Conservation (phyloP, 805 yeast genomes). For the Hagleromyces aurorensis region DNA sequence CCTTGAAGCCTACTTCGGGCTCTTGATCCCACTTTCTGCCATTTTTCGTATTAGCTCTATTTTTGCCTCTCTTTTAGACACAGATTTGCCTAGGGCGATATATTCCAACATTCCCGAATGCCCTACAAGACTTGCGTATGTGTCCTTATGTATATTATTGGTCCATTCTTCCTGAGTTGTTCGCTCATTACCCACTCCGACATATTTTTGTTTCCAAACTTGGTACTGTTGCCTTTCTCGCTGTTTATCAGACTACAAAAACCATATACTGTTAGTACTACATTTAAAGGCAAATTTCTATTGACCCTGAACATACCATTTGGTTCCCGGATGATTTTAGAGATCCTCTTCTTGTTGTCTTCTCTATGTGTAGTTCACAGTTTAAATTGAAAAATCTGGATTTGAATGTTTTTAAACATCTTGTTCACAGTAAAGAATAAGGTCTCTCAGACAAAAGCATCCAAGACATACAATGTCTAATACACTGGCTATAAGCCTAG, state of each 20-base stretch:
- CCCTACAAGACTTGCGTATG: constrained; percentile 22
- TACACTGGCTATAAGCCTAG: constrained; percentile 14
- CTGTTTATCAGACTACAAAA: constrained; percentile 52
- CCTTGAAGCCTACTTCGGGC: background rate
- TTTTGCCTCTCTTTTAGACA: constrained; percentile 20
- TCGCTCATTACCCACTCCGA: constrained; percentile 70
- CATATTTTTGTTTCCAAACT: constrained; percentile 49
- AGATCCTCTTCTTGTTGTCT: background rate
- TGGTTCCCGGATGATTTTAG: background rate
- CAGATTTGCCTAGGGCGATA: constrained; percentile 18
- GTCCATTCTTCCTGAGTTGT: constrained; percentile 67
- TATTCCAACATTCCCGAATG: constrained; percentile 29
- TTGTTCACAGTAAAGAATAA: background rate
- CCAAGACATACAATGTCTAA: constrained; percentile 3
- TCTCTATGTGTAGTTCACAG: too few species aligned
- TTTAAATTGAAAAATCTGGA: too few species aligned
- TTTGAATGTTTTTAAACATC: too few species aligned
- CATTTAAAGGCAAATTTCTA: background rate
- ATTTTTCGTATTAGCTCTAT: constrained; percentile 23
- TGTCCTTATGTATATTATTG: constrained; percentile 36
- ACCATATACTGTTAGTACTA: constrained; percentile 1
- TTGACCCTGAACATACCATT: constrained; percentile 2
- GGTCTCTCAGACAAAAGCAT: background rate
- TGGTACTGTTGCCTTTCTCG: constrained; percentile 52
- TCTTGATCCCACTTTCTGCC: constrained; percentile 12